phyloP scores from a whole-genome alignment of 345 rosid species.

The Citrus australasica region DNA sequence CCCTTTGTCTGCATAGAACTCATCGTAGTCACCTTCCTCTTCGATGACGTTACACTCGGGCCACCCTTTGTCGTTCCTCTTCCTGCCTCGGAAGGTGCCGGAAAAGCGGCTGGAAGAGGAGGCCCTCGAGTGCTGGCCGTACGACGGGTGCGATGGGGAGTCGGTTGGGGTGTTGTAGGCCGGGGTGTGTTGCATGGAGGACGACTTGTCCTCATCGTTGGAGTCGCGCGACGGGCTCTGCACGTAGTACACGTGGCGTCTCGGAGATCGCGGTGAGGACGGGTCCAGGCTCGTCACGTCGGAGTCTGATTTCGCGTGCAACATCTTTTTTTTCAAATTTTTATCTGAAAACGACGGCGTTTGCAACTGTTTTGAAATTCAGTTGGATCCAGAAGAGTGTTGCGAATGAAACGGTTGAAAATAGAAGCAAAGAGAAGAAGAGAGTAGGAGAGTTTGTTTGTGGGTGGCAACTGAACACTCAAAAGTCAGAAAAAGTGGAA shows the following conservation, averaged over 20 bases:
- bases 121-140: slow-evolving; percentile 54
- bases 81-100: slow-evolving; percentile 44
- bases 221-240: slow-evolving; percentile 89
- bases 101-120: slow-evolving; percentile 69
- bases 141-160: slow-evolving; percentile 79
- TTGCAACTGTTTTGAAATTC: too few species aligned
- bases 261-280: slow-evolving; percentile 75
- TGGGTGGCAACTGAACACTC: too few species aligned
- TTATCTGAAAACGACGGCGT: too few species aligned
- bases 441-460: too few species aligned
- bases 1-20: slow-evolving; percentile 34
- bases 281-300: slow-evolving; percentile 66
- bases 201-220: slow-evolving; percentile 80
- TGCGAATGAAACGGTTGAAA: neutral
- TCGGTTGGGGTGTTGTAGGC: slow-evolving; percentile 60
- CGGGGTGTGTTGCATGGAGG: slow-evolving; percentile 55
- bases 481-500: too few species aligned
- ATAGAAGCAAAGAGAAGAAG: too few species aligned
- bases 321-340: slow-evolving; percentile 15
- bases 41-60: slow-evolving; percentile 62
- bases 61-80: slow-evolving; percentile 67
- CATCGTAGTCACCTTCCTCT: slow-evolving; percentile 58
- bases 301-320: slow-evolving; percentile 63
- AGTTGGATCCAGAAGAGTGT: neutral
- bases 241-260: slow-evolving; percentile 61